Percentiles rank a stretch among this genome's conserved stretches.
Conservation (phyloP, 495 filamentous ascomycete species). For the Annulohypoxylon maeteangense region DNA sequence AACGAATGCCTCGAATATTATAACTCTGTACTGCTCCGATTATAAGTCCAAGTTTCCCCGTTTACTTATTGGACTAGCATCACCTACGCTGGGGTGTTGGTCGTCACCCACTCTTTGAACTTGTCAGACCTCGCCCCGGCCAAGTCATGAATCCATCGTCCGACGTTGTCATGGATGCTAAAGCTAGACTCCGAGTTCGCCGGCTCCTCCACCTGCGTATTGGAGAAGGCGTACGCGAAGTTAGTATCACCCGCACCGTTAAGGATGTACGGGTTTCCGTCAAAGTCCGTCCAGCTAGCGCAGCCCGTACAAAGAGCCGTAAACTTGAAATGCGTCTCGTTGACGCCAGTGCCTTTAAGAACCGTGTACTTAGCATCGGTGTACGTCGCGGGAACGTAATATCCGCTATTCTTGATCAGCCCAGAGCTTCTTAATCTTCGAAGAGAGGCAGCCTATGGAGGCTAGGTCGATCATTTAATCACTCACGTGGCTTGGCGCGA, state of each 20-base stretch:
- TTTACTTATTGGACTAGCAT: conserved; percentile 16
- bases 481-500: conserved; percentile 59
- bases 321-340: conserved; percentile 59
- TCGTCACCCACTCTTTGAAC: conserved; percentile 42
- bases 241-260: conserved; percentile 51
- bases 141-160: conserved; percentile 57
- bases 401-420: conserved; percentile 50
- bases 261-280: conserved; percentile 52
- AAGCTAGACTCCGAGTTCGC: conserved; percentile 48
- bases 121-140: conserved; percentile 44
- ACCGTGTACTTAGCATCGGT: conserved; percentile 52
- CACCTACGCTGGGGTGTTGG: conserved; percentile 42
- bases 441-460: too few relatives aligned
- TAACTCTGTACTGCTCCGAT: conserved; percentile 35
- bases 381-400: conserved; percentile 54
- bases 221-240: conserved; percentile 55
- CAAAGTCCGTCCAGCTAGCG: conserved; percentile 56
- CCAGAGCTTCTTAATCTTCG: background rate
- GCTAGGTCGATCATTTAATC: too few relatives aligned
- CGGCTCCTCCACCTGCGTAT: conserved; percentile 51
- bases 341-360: conserved; percentile 55
- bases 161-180: conserved; percentile 59
- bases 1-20: conserved; percentile 41
- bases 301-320: conserved; percentile 58
- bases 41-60: conserved; percentile 35